A percentile compares a stretch with the other conserved stretches of the same genome.
Evolutionary conservation across 768 basidiomycete genomes (phyloP).

Genomic region (Boletus sp.): DNA sequence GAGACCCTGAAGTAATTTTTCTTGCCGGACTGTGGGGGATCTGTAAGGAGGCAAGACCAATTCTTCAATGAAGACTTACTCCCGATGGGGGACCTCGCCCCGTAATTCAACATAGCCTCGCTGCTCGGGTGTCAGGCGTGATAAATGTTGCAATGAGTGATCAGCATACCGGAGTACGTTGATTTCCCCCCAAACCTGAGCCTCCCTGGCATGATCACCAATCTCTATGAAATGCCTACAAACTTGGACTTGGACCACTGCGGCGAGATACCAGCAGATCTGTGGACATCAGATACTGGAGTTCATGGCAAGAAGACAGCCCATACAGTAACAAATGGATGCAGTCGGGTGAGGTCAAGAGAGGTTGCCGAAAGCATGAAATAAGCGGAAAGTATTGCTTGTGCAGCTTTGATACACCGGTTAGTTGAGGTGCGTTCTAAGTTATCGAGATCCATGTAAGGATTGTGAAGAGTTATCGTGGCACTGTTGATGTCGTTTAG

Average conservation of each 20-base stretch:
- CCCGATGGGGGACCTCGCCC: slow-evolving; percentile 76
- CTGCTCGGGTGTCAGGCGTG: slow-evolving; percentile 36
- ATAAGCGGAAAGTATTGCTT: slow-evolving; percentile 70
- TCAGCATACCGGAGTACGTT: slow-evolving; percentile 67
- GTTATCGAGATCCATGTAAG: slow-evolving; percentile 75
- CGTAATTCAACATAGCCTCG: slow-evolving; percentile 83
- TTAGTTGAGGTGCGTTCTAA: slow-evolving; percentile 59
- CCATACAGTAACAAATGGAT: slow-evolving; percentile 79
- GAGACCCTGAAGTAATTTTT: slow-evolving; percentile 74
- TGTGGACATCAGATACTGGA: slow-evolving; percentile 30
- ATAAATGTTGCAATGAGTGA: neutral
- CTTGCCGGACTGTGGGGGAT: slow-evolving; percentile 65
- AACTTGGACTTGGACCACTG: slow-evolving; percentile 80
- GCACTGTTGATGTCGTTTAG: slow-evolving; percentile 49
- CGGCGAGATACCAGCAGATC: slow-evolving; percentile 92
- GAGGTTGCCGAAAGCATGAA: slow-evolving; percentile 81
- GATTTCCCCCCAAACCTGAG: slow-evolving; percentile 84
- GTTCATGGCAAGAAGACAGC: neutral
- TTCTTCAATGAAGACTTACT: slow-evolving; percentile 47
- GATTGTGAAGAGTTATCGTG: slow-evolving; percentile 82
- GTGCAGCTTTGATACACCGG: slow-evolving; percentile 74
- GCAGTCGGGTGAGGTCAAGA: slow-evolving; percentile 73
- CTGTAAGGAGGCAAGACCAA: slow-evolving; percentile 2
- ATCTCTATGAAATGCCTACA: slow-evolving; percentile 86
- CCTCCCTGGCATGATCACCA: slow-evolving; percentile 70